These are phyloP conservation scores for Domatiomyces catenatus DNA, from an alignment of 2,329 filamentous ascomycete species.

Conservation along the genomic window DNA sequence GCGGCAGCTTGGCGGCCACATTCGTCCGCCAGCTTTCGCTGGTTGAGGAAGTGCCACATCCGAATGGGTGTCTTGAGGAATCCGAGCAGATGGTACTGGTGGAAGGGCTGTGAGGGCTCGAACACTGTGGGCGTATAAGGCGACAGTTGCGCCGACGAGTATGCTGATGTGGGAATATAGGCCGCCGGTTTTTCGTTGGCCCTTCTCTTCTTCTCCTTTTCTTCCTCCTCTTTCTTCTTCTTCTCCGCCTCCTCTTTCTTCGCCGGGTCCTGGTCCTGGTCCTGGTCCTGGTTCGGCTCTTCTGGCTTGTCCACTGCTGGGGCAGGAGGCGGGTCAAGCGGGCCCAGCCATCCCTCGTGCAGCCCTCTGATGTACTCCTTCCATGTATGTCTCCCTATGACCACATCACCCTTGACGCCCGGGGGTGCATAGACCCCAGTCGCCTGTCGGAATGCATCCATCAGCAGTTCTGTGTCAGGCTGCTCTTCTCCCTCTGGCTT, in stretches of 20 bases:
- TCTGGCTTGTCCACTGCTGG: slow-evolving; percentile 5
- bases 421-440: slow-evolving; percentile 56
- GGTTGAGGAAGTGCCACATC: slow-evolving; percentile 74
- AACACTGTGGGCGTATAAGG: slow-evolving; percentile 53
- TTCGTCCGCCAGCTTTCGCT: slow-evolving; percentile 64
- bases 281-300: slow-evolving; percentile 23
- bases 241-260: slow-evolving; percentile 15
- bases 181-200: slow-evolving; percentile 48
- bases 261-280: slow-evolving; percentile 29
- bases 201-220: slow-evolving; percentile 35
- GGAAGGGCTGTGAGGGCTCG: slow-evolving; percentile 55
- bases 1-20: slow-evolving; percentile 79
- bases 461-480: slow-evolving; percentile 41
- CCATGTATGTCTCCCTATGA: slow-evolving; percentile 86
- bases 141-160: slow-evolving; percentile 50
- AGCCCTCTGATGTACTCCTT: slow-evolving; percentile 90
- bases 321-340: slow-evolving; percentile 38
- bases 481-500: slow-evolving; percentile 28
- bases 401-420: slow-evolving; percentile 65
- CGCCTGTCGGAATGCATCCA: slow-evolving; percentile 48
- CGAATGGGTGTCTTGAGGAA: slow-evolving; percentile 81
- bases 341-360: slow-evolving; percentile 92
- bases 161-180: slow-evolving; percentile 60
- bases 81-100: slow-evolving; percentile 79
- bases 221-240: slow-evolving; percentile 32